These are phyloP conservation scores for Pseudozyma pruni DNA, from an alignment of 1,284 basidiomycete genomes.

Conservation along the genomic window DNA sequence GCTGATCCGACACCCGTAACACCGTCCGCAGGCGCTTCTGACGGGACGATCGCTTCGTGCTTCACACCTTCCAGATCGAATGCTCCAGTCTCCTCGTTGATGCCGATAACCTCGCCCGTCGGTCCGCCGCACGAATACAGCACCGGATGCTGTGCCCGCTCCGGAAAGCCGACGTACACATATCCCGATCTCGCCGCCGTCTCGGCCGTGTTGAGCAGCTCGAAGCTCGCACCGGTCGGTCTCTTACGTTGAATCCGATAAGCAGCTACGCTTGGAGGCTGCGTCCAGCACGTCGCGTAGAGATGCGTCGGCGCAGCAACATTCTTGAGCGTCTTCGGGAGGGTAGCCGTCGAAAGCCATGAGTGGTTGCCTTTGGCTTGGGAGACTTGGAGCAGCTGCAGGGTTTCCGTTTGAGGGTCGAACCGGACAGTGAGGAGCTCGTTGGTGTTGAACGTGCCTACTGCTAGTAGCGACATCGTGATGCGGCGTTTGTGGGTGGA, in stretches of 20 bases:
- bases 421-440: conserved; percentile 48
- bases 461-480: conserved; percentile 40
- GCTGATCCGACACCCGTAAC: conserved; percentile 27
- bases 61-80: conserved; percentile 44
- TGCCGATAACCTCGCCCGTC: conserved; percentile 67
- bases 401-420: conserved; percentile 28
- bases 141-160: conserved; percentile 43
- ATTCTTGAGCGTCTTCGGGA: not conserved
- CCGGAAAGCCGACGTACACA: conserved; percentile 43
- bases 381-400: conserved; percentile 33
- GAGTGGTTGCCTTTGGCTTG: conserved; percentile 50
- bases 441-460: conserved; percentile 52
- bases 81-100: conserved; percentile 61
- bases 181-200: conserved; percentile 50
- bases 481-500: not conserved
- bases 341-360: conserved; percentile 45
- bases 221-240: conserved; percentile 9
- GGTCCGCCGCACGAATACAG: conserved; percentile 69
- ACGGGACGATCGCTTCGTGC: conserved; percentile 14
- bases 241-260: conserved; percentile 32
- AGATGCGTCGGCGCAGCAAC: conserved; percentile 19
- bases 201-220: conserved; percentile 48
- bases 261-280: conserved; percentile 49
- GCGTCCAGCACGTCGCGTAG: conserved; percentile 54
- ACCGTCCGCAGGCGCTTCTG: conserved; percentile 11